Base-by-base conservation (phyloP, 805 yeast genomes). In the Hagleromyces aurorensis region DNA sequence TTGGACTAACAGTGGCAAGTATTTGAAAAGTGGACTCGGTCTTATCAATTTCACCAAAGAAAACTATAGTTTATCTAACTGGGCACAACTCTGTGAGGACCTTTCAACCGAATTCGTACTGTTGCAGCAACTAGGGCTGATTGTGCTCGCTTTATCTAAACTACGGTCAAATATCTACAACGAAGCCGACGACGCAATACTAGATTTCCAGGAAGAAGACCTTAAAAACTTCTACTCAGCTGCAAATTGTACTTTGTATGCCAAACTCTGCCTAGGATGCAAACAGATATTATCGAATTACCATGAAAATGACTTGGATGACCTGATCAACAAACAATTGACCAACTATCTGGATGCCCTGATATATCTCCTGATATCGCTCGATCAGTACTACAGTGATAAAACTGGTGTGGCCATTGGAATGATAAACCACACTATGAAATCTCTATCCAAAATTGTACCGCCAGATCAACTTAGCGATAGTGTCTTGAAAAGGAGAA, bases 131-230 rank as follows among this genome's bases (percentile, higher is more conserved):
- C 27, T 53, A 13, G 48, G 54, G 4, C 36, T 53, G 3, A 40
- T 55, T 4, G 37, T 46, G n/a, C 25, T 55, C n/a, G 41, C 58
- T n/a, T 30, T 55, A 7, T 42, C 57, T 7, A 55, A 53, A 41
- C 31, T 53, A 21, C 43, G 52, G 26, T 23, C 42, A 2, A 40
- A 41, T 26, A 27, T 55, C 18, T 46, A 48, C 15, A 40, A 33
- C 9, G 36, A 32, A 11, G 38, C 34, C 9, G 44, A 41, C 25
- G 50, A 48, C 15, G 50, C 48, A 16, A 34, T 49, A 9, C 29
- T 50, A 20, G 57, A 52, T 29, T 41, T 55, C 23, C 52, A 46
- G 38, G 45, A 46, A n/a, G 38, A 46, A 14, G 54, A 53, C 31
- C 32, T 55, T 14, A 31, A 38, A 16, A 46, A 44, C n/a, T 26